These are phyloP conservation scores for Pythium dissimile DNA, from an alignment of 352 stramenopile species.

Conservation along the genomic window DNA sequence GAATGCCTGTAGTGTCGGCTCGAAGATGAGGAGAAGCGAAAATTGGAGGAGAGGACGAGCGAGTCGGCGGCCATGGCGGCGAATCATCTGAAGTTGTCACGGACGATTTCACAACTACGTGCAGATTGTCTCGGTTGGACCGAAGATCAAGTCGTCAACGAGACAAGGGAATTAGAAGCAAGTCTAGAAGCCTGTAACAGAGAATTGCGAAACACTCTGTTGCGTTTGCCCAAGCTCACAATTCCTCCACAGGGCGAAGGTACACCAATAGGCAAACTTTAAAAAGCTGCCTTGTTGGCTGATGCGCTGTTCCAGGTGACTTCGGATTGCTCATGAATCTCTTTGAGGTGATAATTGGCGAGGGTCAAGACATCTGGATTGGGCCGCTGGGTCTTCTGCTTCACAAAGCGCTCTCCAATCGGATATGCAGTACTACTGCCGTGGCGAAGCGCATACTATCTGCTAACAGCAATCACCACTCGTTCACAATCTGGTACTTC, in stretches of 20 bases:
- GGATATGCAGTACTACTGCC: constrained; percentile 10
- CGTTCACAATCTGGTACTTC: constrained; percentile 23
- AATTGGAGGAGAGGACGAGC: background rate
- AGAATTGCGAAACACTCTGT: background rate
- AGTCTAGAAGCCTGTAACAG: background rate
- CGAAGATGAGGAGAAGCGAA: no score
- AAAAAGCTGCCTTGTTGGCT: no score
- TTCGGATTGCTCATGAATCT: constrained; percentile 19
- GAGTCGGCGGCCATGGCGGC: background rate
- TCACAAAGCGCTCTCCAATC: constrained; percentile 11
- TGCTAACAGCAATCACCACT: constrained; percentile 10
- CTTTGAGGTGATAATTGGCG: background rate
- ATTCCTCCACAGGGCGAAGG: constrained; percentile 14
- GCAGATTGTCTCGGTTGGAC: background rate
- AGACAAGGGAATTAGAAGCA: background rate
- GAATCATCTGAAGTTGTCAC: no score
- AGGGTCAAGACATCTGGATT: background rate
- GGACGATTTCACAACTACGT: background rate
- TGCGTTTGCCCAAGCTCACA: background rate
- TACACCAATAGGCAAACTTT: background rate
- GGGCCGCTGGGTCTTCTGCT: constrained; percentile 12
- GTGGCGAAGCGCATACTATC: constrained; percentile 19
- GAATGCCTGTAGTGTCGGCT: no score
- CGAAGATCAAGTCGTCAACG: background rate
- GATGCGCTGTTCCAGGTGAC: constrained; percentile 9